Evolutionary conservation across 306 rosid species (phyloP), one percentile per base, ranked within the genome.

Genomic region (Sophora flavescens): DNA sequence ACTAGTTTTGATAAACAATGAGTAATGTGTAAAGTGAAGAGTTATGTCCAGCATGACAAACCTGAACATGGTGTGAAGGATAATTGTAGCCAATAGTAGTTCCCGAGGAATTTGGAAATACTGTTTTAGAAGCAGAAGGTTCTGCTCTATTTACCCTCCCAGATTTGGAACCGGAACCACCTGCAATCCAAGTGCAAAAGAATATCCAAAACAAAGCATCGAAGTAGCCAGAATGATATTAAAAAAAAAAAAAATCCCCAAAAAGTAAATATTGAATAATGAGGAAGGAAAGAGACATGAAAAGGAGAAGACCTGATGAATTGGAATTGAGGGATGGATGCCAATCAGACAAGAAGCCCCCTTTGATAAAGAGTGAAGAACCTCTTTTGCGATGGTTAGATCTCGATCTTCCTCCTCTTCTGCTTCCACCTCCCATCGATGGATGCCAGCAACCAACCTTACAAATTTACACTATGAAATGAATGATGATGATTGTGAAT

Each of bases 291-390:
- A n/a, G n/a, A n/a, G n/a, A n/a, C n/a, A 22, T 22, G 22, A 22
- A 22, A 42, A 42, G 10, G 4, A 44, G 50, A 44, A 44, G 50
- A 89, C 99, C 99, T 89, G 84, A 80, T 89, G 84, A 84, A 48
- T 73, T 71, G 18, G 82, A 83, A 44, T 73, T 71, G 18, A 76
- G 66, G 15, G 78, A 69, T 17, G 68, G 69, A 50, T 56, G 62
- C 97, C 93, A 92, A 87, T 92, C 96, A 13, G 93, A 86, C 56
- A 95, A 77, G 59, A 89, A 70, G 30, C 99, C 96, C 0, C 97
- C 99, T 30, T 92, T 93, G 3, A 95, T 75, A 28, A 95, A 90
- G 67, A 83, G 66, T 76, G 63, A 79, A 4, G 88, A 87, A 3
- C 86, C 82, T 78, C 83, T 76, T 82, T 87, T 86, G 18, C 84